Conservation (phyloP, 2,329 filamentous ascomycete species). For the Drechslerella dactyloides region DNA sequence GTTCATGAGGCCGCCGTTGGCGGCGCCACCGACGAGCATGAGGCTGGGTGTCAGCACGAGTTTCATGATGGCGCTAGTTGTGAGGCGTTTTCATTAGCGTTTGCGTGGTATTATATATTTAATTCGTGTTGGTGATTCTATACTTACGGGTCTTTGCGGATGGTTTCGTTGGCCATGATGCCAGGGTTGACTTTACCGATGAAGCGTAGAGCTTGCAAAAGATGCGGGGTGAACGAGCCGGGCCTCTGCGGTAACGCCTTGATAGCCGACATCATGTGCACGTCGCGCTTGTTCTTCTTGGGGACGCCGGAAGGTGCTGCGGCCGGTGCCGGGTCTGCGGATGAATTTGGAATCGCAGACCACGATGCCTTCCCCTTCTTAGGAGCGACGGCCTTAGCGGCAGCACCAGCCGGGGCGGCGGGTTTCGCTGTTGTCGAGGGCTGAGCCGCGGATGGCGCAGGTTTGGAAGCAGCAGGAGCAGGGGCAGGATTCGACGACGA, state of each 20-base stretch:
- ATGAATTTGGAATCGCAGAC: no score
- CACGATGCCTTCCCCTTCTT: no score
- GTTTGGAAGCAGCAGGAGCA: neutral
- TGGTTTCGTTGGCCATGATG: slow-evolving; percentile 60
- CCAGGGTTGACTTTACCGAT: slow-evolving; percentile 70
- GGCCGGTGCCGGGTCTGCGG: slow-evolving; percentile 43
- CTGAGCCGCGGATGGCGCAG: neutral
- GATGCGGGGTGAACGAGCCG: neutral
- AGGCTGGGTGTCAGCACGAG: slow-evolving; percentile 69
- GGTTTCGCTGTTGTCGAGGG: neutral
- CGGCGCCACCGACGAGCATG: slow-evolving; percentile 67
- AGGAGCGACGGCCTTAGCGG: neutral
- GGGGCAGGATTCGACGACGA: no score
- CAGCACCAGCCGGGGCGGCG: neutral
- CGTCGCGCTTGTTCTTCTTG: slow-evolving; percentile 48
- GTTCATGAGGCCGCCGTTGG: slow-evolving; percentile 63
- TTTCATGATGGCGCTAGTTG: slow-evolving; percentile 33
- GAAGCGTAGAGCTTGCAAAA: slow-evolving; percentile 70
- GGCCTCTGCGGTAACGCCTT: slow-evolving; percentile 52
- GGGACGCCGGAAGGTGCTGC: slow-evolving; percentile 38
- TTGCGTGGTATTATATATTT: no score
- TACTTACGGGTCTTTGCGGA: slow-evolving; percentile 41
- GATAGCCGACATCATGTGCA: slow-evolving; percentile 52
- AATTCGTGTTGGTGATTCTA: neutral
- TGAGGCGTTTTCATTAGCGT: slow-evolving; percentile 5